These are phyloP conservation scores for Camellia sinensis DNA, from an alignment of 148 eudicot genomes.

Conservation along the genomic window DNA sequence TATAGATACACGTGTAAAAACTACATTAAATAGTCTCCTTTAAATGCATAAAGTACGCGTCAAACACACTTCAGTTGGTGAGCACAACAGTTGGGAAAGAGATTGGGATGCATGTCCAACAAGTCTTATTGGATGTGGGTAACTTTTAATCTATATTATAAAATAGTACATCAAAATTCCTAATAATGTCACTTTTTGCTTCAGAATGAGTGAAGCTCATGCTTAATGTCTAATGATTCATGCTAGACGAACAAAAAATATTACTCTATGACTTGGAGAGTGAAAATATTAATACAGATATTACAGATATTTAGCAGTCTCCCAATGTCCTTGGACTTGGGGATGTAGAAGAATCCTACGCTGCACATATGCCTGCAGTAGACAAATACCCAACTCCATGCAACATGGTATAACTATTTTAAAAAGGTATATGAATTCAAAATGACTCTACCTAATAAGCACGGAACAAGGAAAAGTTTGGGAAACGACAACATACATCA, in stretches of 20 bases:
- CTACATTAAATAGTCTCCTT: no score
- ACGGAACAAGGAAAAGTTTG: not conserved
- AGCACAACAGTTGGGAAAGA: no score
- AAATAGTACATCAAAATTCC: not conserved
- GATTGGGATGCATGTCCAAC: not conserved
- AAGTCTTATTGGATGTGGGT: not conserved
- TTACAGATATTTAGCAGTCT: not conserved
- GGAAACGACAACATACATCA: not conserved
- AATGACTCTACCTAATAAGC: not conserved
- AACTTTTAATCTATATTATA: no score
- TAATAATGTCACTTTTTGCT: not conserved
- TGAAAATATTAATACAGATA: no score
- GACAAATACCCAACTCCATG: not conserved
- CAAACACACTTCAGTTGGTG: no score
- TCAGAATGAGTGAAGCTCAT: not conserved
- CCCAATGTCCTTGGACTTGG: not conserved
- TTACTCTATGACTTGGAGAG: no score
- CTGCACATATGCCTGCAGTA: not conserved
- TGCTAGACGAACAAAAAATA: no score
- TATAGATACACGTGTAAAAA: no score
- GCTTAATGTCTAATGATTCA: not conserved
- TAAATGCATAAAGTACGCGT: no score
- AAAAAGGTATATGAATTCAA: not conserved
- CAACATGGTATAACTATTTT: not conserved
- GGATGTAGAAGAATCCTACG: not conserved